Percentiles rank a stretch among this genome's conserved stretches.
Conservation (phyloP, 768 basidiomycete genomes). For the Phanerochaete carnosa region DNA sequence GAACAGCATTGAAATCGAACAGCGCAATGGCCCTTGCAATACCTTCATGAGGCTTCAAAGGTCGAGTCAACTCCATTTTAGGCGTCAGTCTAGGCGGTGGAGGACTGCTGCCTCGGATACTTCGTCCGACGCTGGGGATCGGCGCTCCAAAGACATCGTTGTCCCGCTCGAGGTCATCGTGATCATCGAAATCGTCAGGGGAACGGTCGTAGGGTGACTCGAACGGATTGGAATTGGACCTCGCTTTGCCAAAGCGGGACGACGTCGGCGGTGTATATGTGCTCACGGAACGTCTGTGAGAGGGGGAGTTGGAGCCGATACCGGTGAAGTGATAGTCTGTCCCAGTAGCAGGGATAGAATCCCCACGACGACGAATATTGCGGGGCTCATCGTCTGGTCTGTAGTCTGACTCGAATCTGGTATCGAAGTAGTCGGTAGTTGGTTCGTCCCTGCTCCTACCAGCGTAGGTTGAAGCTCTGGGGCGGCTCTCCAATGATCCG, state of each 20-base stretch:
- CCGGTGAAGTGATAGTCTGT: neutral
- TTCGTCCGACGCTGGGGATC: neutral
- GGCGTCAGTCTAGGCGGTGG: constrained; percentile 37
- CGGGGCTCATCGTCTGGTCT: constrained; percentile 27
- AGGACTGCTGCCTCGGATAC: constrained; percentile 10
- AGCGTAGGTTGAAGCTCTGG: constrained; percentile 15
- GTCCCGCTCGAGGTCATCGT: constrained; percentile 9
- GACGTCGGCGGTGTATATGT: constrained; percentile 22
- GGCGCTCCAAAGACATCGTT: constrained; percentile 4
- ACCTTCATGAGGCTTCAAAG: constrained; percentile 53
- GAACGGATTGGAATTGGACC: constrained; percentile 18
- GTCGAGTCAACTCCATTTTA: constrained; percentile 47
- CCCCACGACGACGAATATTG: neutral
- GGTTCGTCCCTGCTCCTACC: neutral
- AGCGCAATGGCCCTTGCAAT: constrained; percentile 72
- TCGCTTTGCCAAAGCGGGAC: constrained; percentile 1
- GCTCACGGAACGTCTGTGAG: constrained; percentile 35
- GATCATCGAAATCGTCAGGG: constrained; percentile 10
- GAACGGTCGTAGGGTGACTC: constrained; percentile 10
- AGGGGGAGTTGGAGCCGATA: neutral
- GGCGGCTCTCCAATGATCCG: constrained; percentile 10
- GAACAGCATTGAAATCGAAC: constrained; percentile 69
- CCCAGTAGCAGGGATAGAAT: constrained; percentile 9
- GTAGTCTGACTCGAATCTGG: constrained; percentile 45
- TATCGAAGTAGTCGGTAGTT: constrained; percentile 33